A percentile compares a stretch with the other conserved stretches of the same genome.
Evolutionary conservation across 2,329 filamentous ascomycete species (phyloP).

Genomic region (Sclerotinia glacialis): DNA sequence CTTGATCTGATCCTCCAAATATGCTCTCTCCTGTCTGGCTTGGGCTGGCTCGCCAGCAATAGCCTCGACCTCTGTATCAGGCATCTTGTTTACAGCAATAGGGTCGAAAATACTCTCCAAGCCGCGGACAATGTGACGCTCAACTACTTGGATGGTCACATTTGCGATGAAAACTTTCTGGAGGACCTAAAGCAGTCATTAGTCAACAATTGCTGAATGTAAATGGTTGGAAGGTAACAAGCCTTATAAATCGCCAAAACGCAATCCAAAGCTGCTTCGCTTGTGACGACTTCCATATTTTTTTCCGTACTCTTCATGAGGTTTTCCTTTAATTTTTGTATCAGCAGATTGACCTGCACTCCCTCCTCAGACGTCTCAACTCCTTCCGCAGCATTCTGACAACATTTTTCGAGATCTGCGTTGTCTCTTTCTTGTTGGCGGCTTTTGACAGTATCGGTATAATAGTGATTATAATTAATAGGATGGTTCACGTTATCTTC

Average conservation of each 20-base stretch:
- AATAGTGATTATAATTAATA: constrained; percentile 43
- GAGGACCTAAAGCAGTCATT: constrained; percentile 30
- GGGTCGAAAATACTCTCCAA: constrained; percentile 26
- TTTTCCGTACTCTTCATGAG: constrained; percentile 19
- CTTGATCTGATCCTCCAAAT: constrained; percentile 33
- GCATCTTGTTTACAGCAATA: constrained; percentile 23
- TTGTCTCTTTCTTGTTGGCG: constrained; percentile 24
- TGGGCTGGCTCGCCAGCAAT: constrained; percentile 35
- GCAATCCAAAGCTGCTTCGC: constrained; percentile 38
- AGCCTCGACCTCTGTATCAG: constrained; percentile 24
- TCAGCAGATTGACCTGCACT: not conserved
- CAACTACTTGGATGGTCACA: constrained; percentile 39
- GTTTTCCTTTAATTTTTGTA: not conserved
- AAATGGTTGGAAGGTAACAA: not conserved
- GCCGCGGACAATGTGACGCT: constrained; percentile 25
- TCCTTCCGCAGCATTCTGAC: not conserved
- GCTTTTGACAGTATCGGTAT: constrained; percentile 38
- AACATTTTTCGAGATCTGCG: constrained; percentile 9
- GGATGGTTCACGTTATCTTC: constrained; percentile 37
- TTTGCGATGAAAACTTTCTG: constrained; percentile 40
- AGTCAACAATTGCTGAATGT: not conserved
- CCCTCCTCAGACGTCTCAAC: not conserved
- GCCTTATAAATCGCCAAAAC: constrained; percentile 40
- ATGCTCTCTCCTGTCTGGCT: constrained; percentile 30
- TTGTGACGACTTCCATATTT: constrained; percentile 37